Evolutionary conservation across 495 filamentous ascomycete genomes (phyloP), one percentile per base, ranked within the genome.

Genomic region (Tuber umbilicatum): DNA sequence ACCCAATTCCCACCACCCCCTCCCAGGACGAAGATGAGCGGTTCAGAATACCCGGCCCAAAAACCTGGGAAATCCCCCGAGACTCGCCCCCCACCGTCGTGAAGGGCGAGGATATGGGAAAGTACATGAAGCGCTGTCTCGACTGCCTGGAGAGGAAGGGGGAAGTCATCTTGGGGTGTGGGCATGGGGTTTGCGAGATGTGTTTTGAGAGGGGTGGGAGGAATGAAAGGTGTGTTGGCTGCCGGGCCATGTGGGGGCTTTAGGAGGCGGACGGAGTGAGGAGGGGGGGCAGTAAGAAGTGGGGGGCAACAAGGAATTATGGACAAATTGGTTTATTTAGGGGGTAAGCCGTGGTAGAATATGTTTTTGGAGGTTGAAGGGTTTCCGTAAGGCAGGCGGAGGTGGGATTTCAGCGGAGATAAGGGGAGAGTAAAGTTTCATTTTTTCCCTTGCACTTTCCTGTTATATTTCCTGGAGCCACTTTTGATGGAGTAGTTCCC

Each of bases 101-200:
- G 27, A 64, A 0, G 27, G 55, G 2, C 2, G 55, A 64, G 10
- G 55, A 64, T 64, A 27, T 2, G n/a, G 55, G 27, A 31, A 64
- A 31, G 55, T 64, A 64, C 55, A 64, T 64, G 55, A 64, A 16
- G n/a, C 55, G 55, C n/a, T 64, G 55, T 31, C 10, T 16, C 10
- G 55, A 64, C n/a, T 60, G 55, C 12, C 55, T 64, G 55, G 55
- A 64, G 55, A 64, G 55, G 55, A 27, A 64, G 55, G 55, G 55
- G 27, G 55, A 64, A 16, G 2, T 64, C 27, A 64, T 64, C n/a
- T 17, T 31, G n/a, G n/a, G n/a, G n/a, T 64, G 55, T 31, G 55
- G 55, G 2, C 55, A 64, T 31, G 55, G 55, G 55, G 27, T 64
- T 27, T 64, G 55, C 7, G 10, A 17, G 55, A 12, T 16, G 55